These are phyloP conservation scores for Kodamaea neixiangensis DNA, from an alignment of 805 yeast genomes.

Conservation along the genomic window DNA sequence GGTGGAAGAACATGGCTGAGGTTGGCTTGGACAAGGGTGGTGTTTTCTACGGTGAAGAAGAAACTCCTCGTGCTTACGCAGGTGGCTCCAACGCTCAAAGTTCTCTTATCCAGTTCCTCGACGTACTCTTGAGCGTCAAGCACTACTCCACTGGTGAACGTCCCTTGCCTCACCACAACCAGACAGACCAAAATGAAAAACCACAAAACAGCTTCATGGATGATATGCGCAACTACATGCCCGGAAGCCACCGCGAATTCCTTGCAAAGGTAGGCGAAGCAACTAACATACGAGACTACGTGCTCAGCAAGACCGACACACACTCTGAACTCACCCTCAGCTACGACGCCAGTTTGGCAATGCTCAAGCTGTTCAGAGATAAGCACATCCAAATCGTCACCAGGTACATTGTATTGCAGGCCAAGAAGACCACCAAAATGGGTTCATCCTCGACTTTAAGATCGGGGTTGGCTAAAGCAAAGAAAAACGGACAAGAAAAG, in stretches of 20 bases:
- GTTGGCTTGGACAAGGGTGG: conserved; percentile 76
- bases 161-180: conserved; percentile 23
- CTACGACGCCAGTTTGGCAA: conserved; percentile 87
- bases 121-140: conserved; percentile 69
- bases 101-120: conserved; percentile 84
- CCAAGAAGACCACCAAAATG: conserved; percentile 53
- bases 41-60: conserved; percentile 71
- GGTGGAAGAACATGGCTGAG: conserved; percentile 90
- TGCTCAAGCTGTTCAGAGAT: conserved; percentile 85
- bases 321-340: conserved; percentile 63
- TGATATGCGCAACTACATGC: conserved; percentile 91
- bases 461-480: conserved; percentile 62
- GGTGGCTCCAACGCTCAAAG: conserved; percentile 97
- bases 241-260: conserved; percentile 78
- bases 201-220: conserved; percentile 50
- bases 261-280: conserved; percentile 58
- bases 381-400: conserved; percentile 93
- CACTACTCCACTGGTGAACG: conserved; percentile 78
- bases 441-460: conserved; percentile 64
- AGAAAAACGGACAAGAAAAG: conserved; percentile 49
- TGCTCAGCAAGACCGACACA: conserved; percentile 38
- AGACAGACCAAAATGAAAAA: neutral
- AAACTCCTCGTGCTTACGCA: conserved; percentile 53
- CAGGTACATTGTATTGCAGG: conserved; percentile 79
- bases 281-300: conserved; percentile 66